Evolutionary conservation across 768 basidiomycete species (phyloP).

Genomic region (Calocybe cyanea): DNA sequence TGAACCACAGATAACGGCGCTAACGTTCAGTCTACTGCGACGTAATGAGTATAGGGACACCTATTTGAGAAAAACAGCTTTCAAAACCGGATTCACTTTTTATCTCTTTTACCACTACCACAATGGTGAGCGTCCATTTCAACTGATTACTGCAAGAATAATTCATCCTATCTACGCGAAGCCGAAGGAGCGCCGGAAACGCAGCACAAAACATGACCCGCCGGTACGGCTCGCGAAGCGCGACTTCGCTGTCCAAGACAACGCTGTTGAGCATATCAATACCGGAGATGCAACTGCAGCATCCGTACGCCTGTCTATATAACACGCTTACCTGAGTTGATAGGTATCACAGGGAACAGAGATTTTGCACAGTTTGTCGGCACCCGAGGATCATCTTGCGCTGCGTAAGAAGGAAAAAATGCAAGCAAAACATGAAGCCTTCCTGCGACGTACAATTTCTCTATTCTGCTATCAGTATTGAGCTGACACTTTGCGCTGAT

Average conservation of each 20-base stretch:
- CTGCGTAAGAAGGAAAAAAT: constrained; percentile 67
- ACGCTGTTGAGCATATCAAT: constrained; percentile 44
- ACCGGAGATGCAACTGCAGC: constrained; percentile 35
- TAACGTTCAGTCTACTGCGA: no score
- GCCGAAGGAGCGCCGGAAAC: constrained; percentile 41
- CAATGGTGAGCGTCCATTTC: no score
- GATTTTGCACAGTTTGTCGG: constrained; percentile 35
- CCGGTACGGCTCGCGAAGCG: constrained; percentile 49
- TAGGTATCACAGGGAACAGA: constrained; percentile 33
- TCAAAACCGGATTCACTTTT: no score
- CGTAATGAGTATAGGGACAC: no score
- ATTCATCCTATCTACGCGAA: constrained; percentile 13
- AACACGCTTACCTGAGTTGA: constrained; percentile 10
- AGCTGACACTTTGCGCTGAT: background rate
- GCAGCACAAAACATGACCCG: constrained; percentile 43
- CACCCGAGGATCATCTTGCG: constrained; percentile 19
- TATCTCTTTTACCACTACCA: no score
- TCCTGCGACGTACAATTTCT: constrained; percentile 53
- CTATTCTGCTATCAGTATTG: background rate
- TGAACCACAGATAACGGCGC: no score
- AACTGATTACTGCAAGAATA: no score
- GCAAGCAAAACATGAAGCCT: constrained; percentile 60
- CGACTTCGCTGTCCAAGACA: constrained; percentile 46
- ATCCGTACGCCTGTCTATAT: constrained; percentile 33
- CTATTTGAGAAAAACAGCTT: no score